Base-by-base conservation (phyloP, 2,329 filamentous ascomycete species). In the Penicillium capsulatum region DNA sequence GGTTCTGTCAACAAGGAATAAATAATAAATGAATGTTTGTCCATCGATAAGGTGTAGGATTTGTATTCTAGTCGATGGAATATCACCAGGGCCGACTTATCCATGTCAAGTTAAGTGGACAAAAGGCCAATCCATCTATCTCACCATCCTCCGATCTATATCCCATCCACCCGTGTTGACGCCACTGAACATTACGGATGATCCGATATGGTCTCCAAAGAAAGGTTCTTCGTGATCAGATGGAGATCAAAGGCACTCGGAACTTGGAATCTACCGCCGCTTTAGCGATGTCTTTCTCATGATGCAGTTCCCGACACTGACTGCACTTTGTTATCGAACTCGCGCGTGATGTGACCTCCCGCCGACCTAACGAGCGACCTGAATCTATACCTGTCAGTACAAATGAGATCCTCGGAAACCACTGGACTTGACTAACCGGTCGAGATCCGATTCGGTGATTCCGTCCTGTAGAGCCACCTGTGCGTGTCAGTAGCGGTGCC, bases 201-300 rank as follows among this genome's bases (percentile, higher is more conserved):
- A 31, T 50, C 47, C 11, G 47, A 42, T 22, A 45, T 33, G 6
- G 47, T 50, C 31, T 48, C 47, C 14, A 39, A 17, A n/a, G 33
- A 30, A 15, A 43, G 22, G 17, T 50, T 45, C 35, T 40, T 45
- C 17, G 45, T 48, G 27, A 50, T 48, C 9, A 50, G 34, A 19
- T 39, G 42, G 10, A 50, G 37, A 27, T 45, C 37, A 26, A 50
- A 50, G 8, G 22, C 17, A 31, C 45, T 40, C 16, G 45, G 42
- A 8, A 47, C 38, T 15, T 39, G 36, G 17, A 42, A 46, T 14
- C 34, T 42, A 11, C 11, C 5, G 22, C 11, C 26, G 5, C 6
- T 4, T 28, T 11, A 28, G 26, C 26, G 4, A 28, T 28, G n/a
- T 11, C 5, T 11, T 28, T 11, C 13, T 11, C n/a, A 6, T 28